Evolutionary conservation across 2,329 filamentous ascomycete genomes (phyloP), one percentile per base, ranked within the genome.

Genomic region (Pyrenochaeta sp.): DNA sequence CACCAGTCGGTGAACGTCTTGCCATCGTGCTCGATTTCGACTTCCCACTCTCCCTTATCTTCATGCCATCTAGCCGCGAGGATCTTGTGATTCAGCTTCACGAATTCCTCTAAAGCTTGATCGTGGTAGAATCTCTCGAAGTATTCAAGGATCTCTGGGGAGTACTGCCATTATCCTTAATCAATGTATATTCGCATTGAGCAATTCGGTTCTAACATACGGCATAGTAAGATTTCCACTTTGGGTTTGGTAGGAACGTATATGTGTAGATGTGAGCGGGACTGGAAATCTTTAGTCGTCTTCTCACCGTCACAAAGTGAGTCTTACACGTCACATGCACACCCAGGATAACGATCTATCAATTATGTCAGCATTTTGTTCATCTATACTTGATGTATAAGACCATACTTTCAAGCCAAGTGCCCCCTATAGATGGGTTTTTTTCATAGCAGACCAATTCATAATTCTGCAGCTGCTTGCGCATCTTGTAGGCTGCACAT

Each of bases 401-500:
- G n/a, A 14, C 17, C 14, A 35, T 20, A 22, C 15, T 22, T 13
- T 23, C n/a, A 26, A 29, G 28, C 27, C 35, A 44, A 9, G 34
- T 38, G 10, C 27, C 35, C 6, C 27, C 27, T 22, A 44, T n/a
- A 7, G 6, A 7, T 8, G 14, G 11, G 9, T 44, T 38, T 22
- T 44, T 44, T 15, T 44, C 41, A 30, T 44, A 44, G 19, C 17
- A 28, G 3, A 35, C 29, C 32, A 60, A 44, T 4, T 48, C 55
- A 47, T 66, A 73, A 38, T 74, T 69, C 6, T 51, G 48, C 34
- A 77, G 72, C 13, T 65, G 62, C 9, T 62, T 63, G 35, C 65
- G 67, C 4, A 76, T 56, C 55, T 77, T 76, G 59, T 76, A 75
- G 2, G 73, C 74, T 31, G 74, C 49, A 14, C 66, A 52, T 1